Base-by-base conservation (phyloP, 2,329 filamentous ascomycete species). In the Fusarium longipes region DNA sequence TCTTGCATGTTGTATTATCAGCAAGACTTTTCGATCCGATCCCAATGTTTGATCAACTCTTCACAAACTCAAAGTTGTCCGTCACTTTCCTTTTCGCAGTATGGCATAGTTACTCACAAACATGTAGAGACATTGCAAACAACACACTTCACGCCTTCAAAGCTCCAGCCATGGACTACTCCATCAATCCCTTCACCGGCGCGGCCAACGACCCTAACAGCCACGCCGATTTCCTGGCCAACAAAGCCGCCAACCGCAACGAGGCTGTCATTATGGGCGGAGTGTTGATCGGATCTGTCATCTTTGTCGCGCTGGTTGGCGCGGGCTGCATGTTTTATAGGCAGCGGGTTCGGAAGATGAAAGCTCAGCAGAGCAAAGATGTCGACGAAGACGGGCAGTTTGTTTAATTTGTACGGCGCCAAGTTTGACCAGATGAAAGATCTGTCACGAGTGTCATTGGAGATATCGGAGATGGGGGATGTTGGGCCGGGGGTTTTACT, bases 161-260 rank as follows among this genome's bases (percentile, higher is more conserved):
- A 47, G 22, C 24, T 36, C 10, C 25, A 22, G 38, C 27, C 48
- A 70, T 70, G 67, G 67, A 70, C n/a, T 25, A 24, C 7, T 45
- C 42, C 9, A 36, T 57, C 18, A 36, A 48, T 4, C 60, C 49
- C 11, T 58, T 66, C 30, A 39, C 33, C 30, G 40, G 43, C n/a
- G n/a, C 30, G 6, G 10, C 39, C n/a, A 33, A 40, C 15, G 30
- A 29, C 9, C 44, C 39, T 18, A 47, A 54, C 45, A 38, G 33
- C 14, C 50, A 48, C 35, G 18, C 48, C 39, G 38, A 22, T 6
- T 45, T 45, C 5, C 15, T 57, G 17, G 29, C 47, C 12, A 30
- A 44, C 15, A 54, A 36, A 4, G 10, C 27, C 2, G 18, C 57
- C 24, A 49, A 44, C 17, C 43, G 18, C n/a, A 30, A 52, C 12